phyloP scores from a whole-genome alignment of 768 basidiomycete genomes.

The Boletus reticulatus region DNA sequence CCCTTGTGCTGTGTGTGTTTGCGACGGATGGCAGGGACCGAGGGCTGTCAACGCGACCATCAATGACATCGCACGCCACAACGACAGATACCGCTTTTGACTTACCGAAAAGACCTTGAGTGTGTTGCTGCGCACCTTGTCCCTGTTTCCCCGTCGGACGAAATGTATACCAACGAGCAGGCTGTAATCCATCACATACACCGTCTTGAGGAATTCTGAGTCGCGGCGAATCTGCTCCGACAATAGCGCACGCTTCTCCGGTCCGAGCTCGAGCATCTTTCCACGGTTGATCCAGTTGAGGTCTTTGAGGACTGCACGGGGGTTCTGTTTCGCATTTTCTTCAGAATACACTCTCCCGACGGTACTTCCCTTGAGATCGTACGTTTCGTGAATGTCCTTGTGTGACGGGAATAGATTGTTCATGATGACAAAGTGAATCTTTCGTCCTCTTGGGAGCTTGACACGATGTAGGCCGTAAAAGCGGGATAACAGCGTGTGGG shows the following conservation, averaged over 20 bases:
- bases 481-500: slow-evolving; percentile 88
- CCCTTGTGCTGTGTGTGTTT: slow-evolving; percentile 61
- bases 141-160: slow-evolving; percentile 85
- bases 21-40: slow-evolving; percentile 60
- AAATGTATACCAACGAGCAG: slow-evolving; percentile 93
- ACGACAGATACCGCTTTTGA: slow-evolving; percentile 13
- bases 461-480: slow-evolving; percentile 98
- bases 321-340: slow-evolving; percentile 72
- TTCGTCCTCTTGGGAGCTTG: slow-evolving; percentile 88
- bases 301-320: slow-evolving; percentile 90
- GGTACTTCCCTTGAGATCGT: slow-evolving; percentile 94
- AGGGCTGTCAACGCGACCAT: slow-evolving; percentile 49
- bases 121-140: slow-evolving; percentile 88
- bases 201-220: slow-evolving; percentile 74
- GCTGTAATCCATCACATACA: slow-evolving; percentile 96
- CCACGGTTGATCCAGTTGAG: slow-evolving; percentile 90
- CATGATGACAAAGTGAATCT: slow-evolving; percentile 99
- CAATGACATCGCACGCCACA: background rate
- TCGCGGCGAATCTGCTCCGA: slow-evolving; percentile 91
- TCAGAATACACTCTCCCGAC: slow-evolving; percentile 87
- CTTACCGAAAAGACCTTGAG: slow-evolving; percentile 89
- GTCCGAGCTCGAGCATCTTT: slow-evolving; percentile 84
- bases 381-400: slow-evolving; percentile 96
- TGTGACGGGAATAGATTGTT: slow-evolving; percentile 99
- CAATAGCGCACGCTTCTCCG: slow-evolving; percentile 89